Evolutionary conservation across 805 yeast species (phyloP).

Genomic region (Yamadazyma sp.): DNA sequence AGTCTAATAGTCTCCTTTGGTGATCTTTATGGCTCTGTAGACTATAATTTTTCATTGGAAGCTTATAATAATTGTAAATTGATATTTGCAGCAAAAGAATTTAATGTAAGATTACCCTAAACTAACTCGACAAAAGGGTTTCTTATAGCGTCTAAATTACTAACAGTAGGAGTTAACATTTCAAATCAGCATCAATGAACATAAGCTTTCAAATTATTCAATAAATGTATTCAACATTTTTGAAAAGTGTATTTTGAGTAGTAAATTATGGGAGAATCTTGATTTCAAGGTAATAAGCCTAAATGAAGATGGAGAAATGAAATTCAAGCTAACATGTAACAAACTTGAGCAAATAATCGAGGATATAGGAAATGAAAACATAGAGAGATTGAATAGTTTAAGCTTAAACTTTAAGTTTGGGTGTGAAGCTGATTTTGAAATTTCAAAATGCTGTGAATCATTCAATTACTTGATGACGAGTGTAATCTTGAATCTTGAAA

Average conservation of each 20-base stretch:
- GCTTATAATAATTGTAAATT: background rate
- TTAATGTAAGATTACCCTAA: conserved; percentile 7
- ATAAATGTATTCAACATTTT: background rate
- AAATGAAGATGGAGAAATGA: background rate
- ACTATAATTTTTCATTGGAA: background rate
- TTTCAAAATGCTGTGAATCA: background rate
- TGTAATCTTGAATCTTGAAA: conserved; percentile 25
- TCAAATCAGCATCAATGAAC: background rate
- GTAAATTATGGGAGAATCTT: conserved; percentile 1
- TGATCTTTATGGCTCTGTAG: conserved; percentile 3
- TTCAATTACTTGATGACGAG: conserved; percentile 14
- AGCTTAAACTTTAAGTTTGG: background rate
- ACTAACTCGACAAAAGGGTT: no score
- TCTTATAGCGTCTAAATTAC: background rate
- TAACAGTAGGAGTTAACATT: background rate
- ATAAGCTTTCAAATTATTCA: background rate
- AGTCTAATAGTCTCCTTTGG: conserved; percentile 3
- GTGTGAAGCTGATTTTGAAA: background rate
- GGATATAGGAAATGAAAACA: background rate
- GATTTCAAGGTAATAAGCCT: background rate
- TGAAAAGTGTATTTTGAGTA: conserved; percentile 2
- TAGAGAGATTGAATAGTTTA: background rate
- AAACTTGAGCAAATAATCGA: background rate
- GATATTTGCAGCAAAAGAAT: background rate
- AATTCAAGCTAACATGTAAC: conserved; percentile 1